phyloP scores from a whole-genome alignment of 208 protist genomes.

The Trypanosoma vivax region DNA sequence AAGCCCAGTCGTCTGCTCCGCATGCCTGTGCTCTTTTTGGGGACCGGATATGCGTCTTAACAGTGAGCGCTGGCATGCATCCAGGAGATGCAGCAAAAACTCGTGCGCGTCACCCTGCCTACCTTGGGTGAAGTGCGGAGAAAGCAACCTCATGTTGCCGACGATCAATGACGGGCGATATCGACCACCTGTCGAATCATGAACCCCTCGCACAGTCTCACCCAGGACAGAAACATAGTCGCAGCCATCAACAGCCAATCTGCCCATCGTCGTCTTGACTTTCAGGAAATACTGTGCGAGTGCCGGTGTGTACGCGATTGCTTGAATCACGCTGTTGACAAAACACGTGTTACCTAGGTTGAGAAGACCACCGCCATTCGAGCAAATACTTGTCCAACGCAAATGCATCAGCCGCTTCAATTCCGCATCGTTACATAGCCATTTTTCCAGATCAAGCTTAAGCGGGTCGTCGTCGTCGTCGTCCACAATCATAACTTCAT shows the following conservation, averaged over 20 bases:
- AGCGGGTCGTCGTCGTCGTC: conserved; percentile 74
- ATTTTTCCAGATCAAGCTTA: conserved; percentile 27
- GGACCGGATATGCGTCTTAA: conserved; percentile 67
- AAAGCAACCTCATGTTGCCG: conserved; percentile 53
- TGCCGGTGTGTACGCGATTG: conserved; percentile 74
- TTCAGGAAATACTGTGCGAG: conserved; percentile 74
- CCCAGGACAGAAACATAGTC: conserved; percentile 83
- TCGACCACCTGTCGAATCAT: conserved; percentile 23
- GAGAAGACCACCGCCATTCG: conserved; percentile 58
- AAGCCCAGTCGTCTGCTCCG: conserved; percentile 72
- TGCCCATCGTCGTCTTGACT: conserved; percentile 44
- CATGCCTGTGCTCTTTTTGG: conserved; percentile 50
- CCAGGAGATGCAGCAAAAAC: conserved; percentile 80
- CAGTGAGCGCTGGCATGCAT: conserved; percentile 69
- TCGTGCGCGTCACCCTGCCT: conserved; percentile 89
- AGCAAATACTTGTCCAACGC: conserved; percentile 46
- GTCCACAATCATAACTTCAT: conserved; percentile 7
- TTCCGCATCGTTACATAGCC: conserved; percentile 50
- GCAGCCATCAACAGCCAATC: conserved; percentile 34
- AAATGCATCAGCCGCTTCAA: conserved; percentile 53
- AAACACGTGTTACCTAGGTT: conserved; percentile 92
- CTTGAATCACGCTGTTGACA: conserved; percentile 83
- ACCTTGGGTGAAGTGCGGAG: conserved; percentile 71
- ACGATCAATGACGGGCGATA: conserved; percentile 58
- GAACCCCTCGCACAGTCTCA: conserved; percentile 67